Conservation (phyloP, 2,329 filamentous ascomycete species). For the Emergomyces orientalis region DNA sequence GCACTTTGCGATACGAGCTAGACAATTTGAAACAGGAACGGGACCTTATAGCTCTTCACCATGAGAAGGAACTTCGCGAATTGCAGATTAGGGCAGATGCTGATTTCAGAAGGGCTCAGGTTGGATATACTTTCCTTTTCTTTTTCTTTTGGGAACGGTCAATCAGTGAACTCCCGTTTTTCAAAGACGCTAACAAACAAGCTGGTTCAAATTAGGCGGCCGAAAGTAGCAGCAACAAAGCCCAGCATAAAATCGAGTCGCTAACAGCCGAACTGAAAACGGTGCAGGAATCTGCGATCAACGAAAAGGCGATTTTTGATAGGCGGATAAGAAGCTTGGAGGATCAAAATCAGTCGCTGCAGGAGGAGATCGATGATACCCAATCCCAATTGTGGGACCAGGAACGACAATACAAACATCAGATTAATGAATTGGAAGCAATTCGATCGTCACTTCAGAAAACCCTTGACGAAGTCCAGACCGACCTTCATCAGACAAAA, state of each 20-base stretch:
- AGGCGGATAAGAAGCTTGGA: slow-evolving; percentile 47
- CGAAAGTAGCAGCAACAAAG: slow-evolving; percentile 44
- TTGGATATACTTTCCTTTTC: slow-evolving; percentile 18
- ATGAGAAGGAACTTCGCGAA: slow-evolving; percentile 76
- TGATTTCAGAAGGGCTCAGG: slow-evolving; percentile 62
- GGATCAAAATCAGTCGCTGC: slow-evolving; percentile 62
- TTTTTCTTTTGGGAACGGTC: background rate
- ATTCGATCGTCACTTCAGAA: slow-evolving; percentile 51
- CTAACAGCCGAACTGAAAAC: slow-evolving; percentile 48
- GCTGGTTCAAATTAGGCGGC: slow-evolving; percentile 32
- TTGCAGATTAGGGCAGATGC: slow-evolving; percentile 71
- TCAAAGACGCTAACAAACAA: background rate
- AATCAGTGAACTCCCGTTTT: background rate
- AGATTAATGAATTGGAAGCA: slow-evolving; percentile 51
- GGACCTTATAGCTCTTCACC: slow-evolving; percentile 66
- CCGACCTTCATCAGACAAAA: slow-evolving; percentile 47
- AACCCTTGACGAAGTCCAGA: slow-evolving; percentile 43
- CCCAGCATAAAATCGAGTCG: slow-evolving; percentile 46
- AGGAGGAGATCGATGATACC: slow-evolving; percentile 76
- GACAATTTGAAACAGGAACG: slow-evolving; percentile 81
- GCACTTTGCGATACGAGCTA: slow-evolving; percentile 77
- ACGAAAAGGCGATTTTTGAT: slow-evolving; percentile 48
- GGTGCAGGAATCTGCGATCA: slow-evolving; percentile 44
- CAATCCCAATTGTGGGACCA: slow-evolving; percentile 63
- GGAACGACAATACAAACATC: slow-evolving; percentile 55